Evolutionary conservation across 164 flowering plant species (phyloP).

Genomic region (Nymphaea colorata): DNA sequence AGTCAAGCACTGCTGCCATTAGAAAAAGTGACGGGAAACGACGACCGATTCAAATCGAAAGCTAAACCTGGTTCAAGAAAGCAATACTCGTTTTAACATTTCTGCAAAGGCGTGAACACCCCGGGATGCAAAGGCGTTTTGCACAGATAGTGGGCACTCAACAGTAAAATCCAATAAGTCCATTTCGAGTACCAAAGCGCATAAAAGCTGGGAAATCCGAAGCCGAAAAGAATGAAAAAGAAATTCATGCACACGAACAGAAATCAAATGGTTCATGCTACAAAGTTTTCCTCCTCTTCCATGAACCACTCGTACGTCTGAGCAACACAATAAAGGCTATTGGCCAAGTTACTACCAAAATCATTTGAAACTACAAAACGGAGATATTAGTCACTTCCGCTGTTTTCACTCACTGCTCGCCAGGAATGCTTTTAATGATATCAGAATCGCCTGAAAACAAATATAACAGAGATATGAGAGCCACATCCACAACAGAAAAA

Average conservation of each 20-base stretch:
- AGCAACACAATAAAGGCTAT: not conserved
- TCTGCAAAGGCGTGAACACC: no score
- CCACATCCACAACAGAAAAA: not conserved
- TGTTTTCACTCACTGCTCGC: constrained; percentile 17
- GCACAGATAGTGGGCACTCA: no score
- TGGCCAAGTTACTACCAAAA: not conserved
- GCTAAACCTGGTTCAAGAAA: no score
- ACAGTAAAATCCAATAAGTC: no score
- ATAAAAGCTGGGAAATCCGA: no score
- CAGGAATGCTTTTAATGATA: constrained; percentile 31
- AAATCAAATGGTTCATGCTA: not conserved
- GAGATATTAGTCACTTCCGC: not conserved
- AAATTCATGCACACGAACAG: not conserved
- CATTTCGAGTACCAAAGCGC: no score
- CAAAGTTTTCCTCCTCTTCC: not conserved
- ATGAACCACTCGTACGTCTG: not conserved
- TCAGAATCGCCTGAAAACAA: constrained; percentile 35
- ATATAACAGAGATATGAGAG: not conserved
- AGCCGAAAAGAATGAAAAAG: no score
- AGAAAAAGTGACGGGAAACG: no score
- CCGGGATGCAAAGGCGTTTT: no score
- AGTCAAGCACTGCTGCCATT: no score
- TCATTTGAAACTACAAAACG: not conserved
- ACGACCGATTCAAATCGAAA: no score
- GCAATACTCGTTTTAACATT: no score